Conservation (phyloP, 2,329 filamentous ascomycete species). For the Raffaelea deltoideospora region DNA sequence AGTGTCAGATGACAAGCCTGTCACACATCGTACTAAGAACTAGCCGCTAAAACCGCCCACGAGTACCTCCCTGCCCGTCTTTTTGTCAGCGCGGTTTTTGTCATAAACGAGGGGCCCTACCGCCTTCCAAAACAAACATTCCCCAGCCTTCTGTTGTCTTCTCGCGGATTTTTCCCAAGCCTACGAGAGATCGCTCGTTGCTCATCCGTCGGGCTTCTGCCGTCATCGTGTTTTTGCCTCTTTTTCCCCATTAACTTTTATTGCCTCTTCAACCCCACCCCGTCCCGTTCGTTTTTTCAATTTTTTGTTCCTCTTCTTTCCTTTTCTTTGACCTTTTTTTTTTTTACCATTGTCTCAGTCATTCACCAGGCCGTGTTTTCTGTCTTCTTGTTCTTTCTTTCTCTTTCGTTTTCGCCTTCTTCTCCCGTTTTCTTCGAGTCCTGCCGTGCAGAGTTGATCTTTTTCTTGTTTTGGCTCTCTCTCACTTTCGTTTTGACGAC, state of each 20-base stretch:
- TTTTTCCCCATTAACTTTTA: background rate
- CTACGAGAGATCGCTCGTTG: background rate
- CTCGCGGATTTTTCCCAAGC: constrained; percentile 3
- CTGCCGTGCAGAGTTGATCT: too few species aligned
- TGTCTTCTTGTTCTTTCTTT: background rate
- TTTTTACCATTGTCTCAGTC: background rate
- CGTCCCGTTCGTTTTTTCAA: background rate
- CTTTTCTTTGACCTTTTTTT: background rate
- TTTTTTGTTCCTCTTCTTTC: background rate
- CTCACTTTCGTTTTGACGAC: background rate
- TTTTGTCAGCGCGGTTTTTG: background rate
- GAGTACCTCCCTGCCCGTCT: background rate
- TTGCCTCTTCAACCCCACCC: too few species aligned
- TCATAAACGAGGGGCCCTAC: too few species aligned
- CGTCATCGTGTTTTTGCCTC: background rate
- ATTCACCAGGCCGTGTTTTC: background rate
- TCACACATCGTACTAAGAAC: too few species aligned
- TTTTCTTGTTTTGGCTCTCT: background rate
- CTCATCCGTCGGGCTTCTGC: background rate
- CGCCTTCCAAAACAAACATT: constrained; percentile 5
- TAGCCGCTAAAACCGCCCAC: background rate
- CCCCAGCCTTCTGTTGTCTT: constrained; percentile 8
- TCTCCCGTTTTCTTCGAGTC: background rate
- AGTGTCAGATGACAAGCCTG: too few species aligned
- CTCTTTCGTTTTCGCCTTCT: background rate